A percentile compares a stretch with the other conserved stretches of the same genome.
Conservation (phyloP, 163 green algal species). For the Scenedesmus sp. region DNA sequence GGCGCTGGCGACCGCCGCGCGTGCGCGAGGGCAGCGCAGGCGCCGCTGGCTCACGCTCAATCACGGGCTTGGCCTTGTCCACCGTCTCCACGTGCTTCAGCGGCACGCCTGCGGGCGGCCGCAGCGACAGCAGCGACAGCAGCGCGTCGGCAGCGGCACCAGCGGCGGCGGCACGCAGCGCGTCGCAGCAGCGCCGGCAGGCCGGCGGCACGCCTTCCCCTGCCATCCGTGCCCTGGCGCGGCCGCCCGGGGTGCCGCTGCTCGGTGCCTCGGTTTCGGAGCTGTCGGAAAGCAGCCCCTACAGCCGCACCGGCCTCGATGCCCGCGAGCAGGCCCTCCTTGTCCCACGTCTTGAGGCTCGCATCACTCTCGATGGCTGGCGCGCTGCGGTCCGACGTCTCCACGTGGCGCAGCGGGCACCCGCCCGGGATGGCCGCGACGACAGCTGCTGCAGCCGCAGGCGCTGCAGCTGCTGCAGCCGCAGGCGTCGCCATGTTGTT, state of each 20-base stretch:
- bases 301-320: constrained; percentile 29
- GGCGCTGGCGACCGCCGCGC: too few relatives aligned
- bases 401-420: too few relatives aligned
- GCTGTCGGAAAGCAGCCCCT: background rate
- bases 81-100: constrained; percentile 35
- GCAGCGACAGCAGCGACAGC: background rate
- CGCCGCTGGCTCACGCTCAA: constrained; percentile 40
- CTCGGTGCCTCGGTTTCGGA: background rate
- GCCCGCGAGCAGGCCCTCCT: constrained; percentile 24
- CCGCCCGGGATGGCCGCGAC: too few relatives aligned
- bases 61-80: constrained; percentile 24
- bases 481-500: too few relatives aligned
- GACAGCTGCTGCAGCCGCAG: too few relatives aligned
- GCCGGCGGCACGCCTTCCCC: too few relatives aligned
- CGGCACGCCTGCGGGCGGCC: constrained; percentile 13
- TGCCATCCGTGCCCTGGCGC: too few relatives aligned
- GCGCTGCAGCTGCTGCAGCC: too few relatives aligned
- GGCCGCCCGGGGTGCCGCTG: too few relatives aligned
- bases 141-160: background rate
- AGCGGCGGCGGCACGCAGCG: background rate
- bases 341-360: constrained; percentile 35
- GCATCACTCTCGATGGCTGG: too few relatives aligned
- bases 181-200: background rate
- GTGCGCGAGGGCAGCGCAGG: too few relatives aligned
- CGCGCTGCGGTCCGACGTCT: too few relatives aligned